Conservation (phyloP, 192 early-diverging fungal species). For the Coemansia sp. region DNA sequence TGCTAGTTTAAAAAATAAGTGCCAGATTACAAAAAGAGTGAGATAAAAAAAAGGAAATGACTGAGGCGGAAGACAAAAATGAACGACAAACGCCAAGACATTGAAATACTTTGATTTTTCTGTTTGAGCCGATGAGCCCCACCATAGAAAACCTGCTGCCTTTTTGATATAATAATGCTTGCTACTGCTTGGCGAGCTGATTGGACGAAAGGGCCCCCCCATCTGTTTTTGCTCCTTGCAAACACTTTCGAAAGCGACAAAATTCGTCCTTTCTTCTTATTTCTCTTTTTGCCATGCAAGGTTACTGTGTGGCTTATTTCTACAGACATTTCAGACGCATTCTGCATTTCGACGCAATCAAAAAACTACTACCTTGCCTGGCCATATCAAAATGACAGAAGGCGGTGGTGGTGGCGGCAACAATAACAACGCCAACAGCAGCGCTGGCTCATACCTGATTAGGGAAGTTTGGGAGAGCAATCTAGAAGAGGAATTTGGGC, state of each 20-base stretch:
- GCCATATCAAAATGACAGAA: neutral
- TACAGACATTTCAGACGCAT: neutral
- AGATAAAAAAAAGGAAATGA: constrained; percentile 1
- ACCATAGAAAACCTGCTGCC: no score
- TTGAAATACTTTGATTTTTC: neutral
- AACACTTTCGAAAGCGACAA: neutral
- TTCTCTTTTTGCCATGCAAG: neutral
- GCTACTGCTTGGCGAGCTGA: no score
- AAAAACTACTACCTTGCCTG: neutral
- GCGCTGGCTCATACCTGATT: constrained; percentile 55
- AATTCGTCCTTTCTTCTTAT: neutral
- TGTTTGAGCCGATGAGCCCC: neutral
- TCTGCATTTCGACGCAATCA: neutral
- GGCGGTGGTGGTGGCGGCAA: neutral
- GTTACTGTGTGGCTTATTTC: neutral
- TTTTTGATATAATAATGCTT: no score
- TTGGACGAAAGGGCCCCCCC: no score
- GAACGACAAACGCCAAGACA: neutral
- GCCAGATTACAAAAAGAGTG: neutral
- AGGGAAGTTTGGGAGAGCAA: constrained; percentile 93
- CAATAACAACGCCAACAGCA: neutral
- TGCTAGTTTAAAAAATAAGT: neutral
- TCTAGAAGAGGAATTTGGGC: constrained; percentile 89
- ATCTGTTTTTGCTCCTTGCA: no score
- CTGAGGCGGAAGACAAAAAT: neutral